Percentiles rank a stretch among this genome's conserved stretches.
Conservation (phyloP, 495 filamentous ascomycete genomes). For the Durotheca rogersii region DNA sequence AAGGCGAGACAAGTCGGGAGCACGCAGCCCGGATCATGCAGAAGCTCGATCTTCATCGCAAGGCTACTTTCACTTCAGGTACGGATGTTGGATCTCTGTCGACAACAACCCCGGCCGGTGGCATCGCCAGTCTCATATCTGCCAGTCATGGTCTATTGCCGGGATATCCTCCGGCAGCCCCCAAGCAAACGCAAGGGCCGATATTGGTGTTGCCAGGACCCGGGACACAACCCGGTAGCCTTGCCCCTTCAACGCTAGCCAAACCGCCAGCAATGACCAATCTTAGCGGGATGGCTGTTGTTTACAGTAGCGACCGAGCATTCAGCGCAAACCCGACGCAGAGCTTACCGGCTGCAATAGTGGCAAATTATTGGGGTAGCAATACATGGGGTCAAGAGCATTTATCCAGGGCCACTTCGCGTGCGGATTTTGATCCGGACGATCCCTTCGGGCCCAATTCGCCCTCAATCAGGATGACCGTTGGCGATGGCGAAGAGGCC, state of each 20-base stretch:
- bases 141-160: constrained; percentile 79
- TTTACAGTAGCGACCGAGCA: constrained; percentile 73
- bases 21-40: constrained; percentile 87
- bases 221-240: constrained; percentile 54
- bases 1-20: constrained; percentile 66
- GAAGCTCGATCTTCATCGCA: constrained; percentile 87
- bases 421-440: constrained; percentile 51
- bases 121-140: constrained; percentile 86
- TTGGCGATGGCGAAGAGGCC: constrained; percentile 34
- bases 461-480: constrained; percentile 38
- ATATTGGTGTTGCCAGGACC: constrained; percentile 23
- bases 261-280: constrained; percentile 84
- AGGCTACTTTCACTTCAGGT: constrained; percentile 57
- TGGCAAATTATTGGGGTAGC: constrained; percentile 92
- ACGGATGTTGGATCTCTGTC: constrained; percentile 41
- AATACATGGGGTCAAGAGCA: constrained; percentile 79
- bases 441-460: constrained; percentile 45
- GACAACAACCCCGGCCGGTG: constrained; percentile 50
- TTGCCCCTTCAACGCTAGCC: constrained; percentile 81
- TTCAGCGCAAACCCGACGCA: constrained; percentile 65
- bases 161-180: constrained; percentile 42
- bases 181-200: constrained; percentile 28
- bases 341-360: constrained; percentile 74
- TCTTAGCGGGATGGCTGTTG: constrained; percentile 82
- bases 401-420: constrained; percentile 41